These are phyloP conservation scores for Dothideomycetes sp. DNA, from an alignment of 2,329 filamentous ascomycete species.

Conservation along the genomic window DNA sequence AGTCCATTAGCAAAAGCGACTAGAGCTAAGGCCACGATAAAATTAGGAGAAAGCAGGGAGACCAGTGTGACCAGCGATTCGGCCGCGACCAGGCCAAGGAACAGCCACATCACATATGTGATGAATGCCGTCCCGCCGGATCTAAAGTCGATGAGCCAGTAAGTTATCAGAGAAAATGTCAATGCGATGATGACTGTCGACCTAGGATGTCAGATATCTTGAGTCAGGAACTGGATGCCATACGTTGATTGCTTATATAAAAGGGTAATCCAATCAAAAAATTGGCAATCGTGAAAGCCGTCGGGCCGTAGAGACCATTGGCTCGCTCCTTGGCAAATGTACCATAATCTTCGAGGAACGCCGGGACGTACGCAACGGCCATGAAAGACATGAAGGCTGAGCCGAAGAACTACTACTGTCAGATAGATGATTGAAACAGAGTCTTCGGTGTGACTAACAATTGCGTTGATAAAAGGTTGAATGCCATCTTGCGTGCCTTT, in stretches of 20 bases:
- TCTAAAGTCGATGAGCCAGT: slow-evolving; percentile 69
- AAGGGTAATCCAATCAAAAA: slow-evolving; percentile 74
- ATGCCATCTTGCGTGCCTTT: slow-evolving; percentile 56
- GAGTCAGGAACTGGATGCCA: no score
- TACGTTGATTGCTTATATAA: no score
- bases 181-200: slow-evolving; percentile 63
- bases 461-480: slow-evolving; percentile 66
- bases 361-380: slow-evolving; percentile 65
- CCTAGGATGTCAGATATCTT: no score
- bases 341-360: slow-evolving; percentile 64
- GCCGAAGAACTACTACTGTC: no score
- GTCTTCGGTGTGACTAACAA: no score
- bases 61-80: slow-evolving; percentile 71
- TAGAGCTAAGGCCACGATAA: slow-evolving; percentile 65
- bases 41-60: slow-evolving; percentile 59
- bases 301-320: slow-evolving; percentile 67
- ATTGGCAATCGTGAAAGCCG: slow-evolving; percentile 61
- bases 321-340: slow-evolving; percentile 63
- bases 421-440: no score
- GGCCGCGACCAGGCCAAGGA: slow-evolving; percentile 69
- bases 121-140: slow-evolving; percentile 57
- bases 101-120: slow-evolving; percentile 71
- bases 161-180: slow-evolving; percentile 63
- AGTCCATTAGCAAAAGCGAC: slow-evolving; percentile 75
- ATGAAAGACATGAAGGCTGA: slow-evolving; percentile 39